Base-by-base conservation (phyloP, 1,284 basidiomycete species). In the Ceratobasidium theobromae region DNA sequence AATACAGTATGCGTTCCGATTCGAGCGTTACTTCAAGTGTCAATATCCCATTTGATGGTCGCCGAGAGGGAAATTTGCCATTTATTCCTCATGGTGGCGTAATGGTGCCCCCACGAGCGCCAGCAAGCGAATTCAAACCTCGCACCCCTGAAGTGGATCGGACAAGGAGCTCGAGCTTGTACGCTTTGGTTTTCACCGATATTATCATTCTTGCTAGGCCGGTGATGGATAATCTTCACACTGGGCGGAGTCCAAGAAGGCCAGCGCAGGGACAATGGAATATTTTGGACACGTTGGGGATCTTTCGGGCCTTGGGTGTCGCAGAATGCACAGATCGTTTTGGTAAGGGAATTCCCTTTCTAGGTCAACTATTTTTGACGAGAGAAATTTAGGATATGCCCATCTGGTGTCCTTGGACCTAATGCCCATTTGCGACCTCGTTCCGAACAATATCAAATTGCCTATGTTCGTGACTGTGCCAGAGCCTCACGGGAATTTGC, bases 181-280 rank as follows among this genome's bases (percentile, higher is more conserved):
- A 84, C 71, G 80, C 81, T 46, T 81, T 89, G 62, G 79, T 91
- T 6, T 90, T 92, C 74, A 84, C 84, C 40, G 89, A 92, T 76
- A 71, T 91, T 38, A 74, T 90, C 23, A 71, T 91, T 30, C 72
- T 90, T 21, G 79, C 81, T 16, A 75, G 75, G 28, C 75, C 75
- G 9, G 41, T 72, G 21, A 71, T 67, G 45, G 76, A 72, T 60
- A 53, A 45, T 65, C 58, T 58, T 65, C 51, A 67, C 46, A 58
- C 48, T 53, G 27, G 48, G 25, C 70, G 68, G 72, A 72, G 69
- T 69, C 70, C 72, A 25, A 58, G 71, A 53, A 72, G 70, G 35
- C 73, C 75, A 16, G 70, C 21, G 14, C 55, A 76, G 28, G 71
- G 72, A 46, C 52, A 57, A 58, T 84, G 81, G 79, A 75, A 74